Evolutionary conservation across 192 early-diverging fungal genomes (phyloP), one percentile per base, ranked within the genome.

Genomic region (Glomus cerebriforme): DNA sequence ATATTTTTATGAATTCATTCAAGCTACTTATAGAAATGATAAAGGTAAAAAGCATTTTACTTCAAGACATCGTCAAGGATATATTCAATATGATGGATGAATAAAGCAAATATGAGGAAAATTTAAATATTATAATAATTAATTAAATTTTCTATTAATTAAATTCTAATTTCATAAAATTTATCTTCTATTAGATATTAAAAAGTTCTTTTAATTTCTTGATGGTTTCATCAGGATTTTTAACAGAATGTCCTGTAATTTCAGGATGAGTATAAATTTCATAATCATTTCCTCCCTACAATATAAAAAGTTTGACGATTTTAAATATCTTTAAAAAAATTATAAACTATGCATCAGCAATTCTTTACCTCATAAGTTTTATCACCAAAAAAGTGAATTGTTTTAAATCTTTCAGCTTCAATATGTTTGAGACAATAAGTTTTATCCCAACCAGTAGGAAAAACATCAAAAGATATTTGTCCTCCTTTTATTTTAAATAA

Each of bases 371-470:
- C 83, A 83, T 95, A 94, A 59, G 97, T 94, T 91, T 99, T 99
- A 87, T 99, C 98, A 71, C 98, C 98, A 86, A 99, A 99, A 85
- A 99, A 99, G 87, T 99, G 95, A 78, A 98, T 93, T 15, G 84
- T 92, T 60, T 89, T 91, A 86, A 99, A 98, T 62, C 88, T 91
- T 82, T 99, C 94, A 34, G 88, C 82, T 81, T 95, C 86, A 34
- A 99, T 77, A 80, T 98, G 96, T 32, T 92, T 87, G 72, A 99
- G 89, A 85, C 98, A 98, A 87, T 95, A 99, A 35, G 97, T 98
- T 91, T 99, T 99, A 86, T 99, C 98, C 98, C 98, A 99, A 49
- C 98, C 98, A 69, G 90, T 91, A 62, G 98, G 98, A 90, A 99
- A 98, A 13, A 99, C 96, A 83, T 99, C 98, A 77, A 99, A 98